These are phyloP conservation scores for Barbarea vulgaris DNA, from an alignment of 345 rosid genomes.

Conservation along the genomic window DNA sequence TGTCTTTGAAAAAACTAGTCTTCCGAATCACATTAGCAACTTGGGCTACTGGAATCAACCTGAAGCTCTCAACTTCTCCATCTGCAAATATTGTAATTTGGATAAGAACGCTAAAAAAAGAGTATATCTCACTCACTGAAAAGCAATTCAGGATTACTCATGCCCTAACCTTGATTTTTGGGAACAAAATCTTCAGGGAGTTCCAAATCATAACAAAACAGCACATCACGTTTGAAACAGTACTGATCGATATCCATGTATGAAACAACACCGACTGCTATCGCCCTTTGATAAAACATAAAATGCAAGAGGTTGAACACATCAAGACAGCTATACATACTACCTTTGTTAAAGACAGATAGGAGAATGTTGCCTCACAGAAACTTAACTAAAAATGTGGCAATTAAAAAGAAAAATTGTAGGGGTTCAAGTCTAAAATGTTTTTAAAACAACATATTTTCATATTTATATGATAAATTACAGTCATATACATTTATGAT, in stretches of 20 bases:
- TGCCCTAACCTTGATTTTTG: conserved; percentile 62
- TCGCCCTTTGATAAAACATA: conserved; percentile 77
- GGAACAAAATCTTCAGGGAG: conserved; percentile 73
- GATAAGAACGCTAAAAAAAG: conserved; percentile 9
- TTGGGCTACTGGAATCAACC: conserved; percentile 62
- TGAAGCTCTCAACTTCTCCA: conserved; percentile 95
- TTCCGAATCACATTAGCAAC: conserved; percentile 67
- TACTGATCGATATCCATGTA: conserved; percentile 65
- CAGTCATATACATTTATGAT: too few species aligned
- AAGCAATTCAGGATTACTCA: not conserved
- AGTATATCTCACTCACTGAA: not conserved
- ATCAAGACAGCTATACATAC: conserved; percentile 1
- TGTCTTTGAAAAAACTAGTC: conserved; percentile 75
- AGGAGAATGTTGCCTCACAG: not conserved
- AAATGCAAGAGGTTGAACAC: conserved; percentile 14
- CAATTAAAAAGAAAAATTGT: too few species aligned
- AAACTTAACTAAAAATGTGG: too few species aligned
- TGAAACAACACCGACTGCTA: conserved; percentile 85
- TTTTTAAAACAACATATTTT: too few species aligned
- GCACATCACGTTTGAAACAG: conserved; percentile 77
- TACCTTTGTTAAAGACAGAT: not conserved
- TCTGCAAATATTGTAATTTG: conserved; percentile 51
- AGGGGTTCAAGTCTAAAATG: too few species aligned
- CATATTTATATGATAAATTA: too few species aligned
- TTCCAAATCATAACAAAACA: conserved; percentile 81